A percentile compares a stretch with the other conserved stretches of the same genome.
Conservation (phyloP, 2,329 filamentous ascomycete species). For the Cryoendolithus antarcticus region DNA sequence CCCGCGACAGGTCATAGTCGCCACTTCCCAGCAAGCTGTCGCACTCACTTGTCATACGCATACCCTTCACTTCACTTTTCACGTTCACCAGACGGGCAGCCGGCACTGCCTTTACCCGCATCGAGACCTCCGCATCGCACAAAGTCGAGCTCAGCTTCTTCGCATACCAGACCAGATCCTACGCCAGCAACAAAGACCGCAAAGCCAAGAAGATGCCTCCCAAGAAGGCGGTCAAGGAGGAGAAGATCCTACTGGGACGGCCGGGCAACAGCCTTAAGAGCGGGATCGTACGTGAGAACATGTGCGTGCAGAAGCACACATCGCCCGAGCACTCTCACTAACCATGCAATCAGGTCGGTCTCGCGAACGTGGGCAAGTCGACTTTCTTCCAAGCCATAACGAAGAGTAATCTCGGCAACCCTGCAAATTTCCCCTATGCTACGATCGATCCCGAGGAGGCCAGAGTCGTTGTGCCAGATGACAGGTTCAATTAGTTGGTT, state of each 20-base stretch:
- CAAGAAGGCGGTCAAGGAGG: slow-evolving; percentile 83
- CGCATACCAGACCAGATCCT: slow-evolving; percentile 18
- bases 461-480: slow-evolving; percentile 91
- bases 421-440: slow-evolving; percentile 98
- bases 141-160: slow-evolving; percentile 7
- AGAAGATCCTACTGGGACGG: slow-evolving; percentile 91
- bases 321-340: slow-evolving; percentile 25
- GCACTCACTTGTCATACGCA: slow-evolving; percentile 12
- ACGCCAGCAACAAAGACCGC: slow-evolving; percentile 35
- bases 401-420: slow-evolving; percentile 93
- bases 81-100: slow-evolving; percentile 16
- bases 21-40: slow-evolving; percentile 18
- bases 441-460: slow-evolving; percentile 98
- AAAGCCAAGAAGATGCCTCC: slow-evolving; percentile 64
- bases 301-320: slow-evolving; percentile 21
- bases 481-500: slow-evolving; percentile 88
- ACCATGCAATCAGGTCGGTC: slow-evolving; percentile 61
- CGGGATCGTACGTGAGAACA: slow-evolving; percentile 69
- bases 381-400: slow-evolving; percentile 99
- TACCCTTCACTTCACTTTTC: slow-evolving; percentile 14
- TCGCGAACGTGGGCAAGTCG: slow-evolving; percentile 98
- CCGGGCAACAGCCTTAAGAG: slow-evolving; percentile 98
- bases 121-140: slow-evolving; percentile 4
- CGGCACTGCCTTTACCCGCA: slow-evolving; percentile 20
- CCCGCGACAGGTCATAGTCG: slow-evolving; percentile 20